These are phyloP conservation scores for Paraphaeosphaeria minitans DNA, from an alignment of 2,329 filamentous ascomycete species.

Conservation along the genomic window DNA sequence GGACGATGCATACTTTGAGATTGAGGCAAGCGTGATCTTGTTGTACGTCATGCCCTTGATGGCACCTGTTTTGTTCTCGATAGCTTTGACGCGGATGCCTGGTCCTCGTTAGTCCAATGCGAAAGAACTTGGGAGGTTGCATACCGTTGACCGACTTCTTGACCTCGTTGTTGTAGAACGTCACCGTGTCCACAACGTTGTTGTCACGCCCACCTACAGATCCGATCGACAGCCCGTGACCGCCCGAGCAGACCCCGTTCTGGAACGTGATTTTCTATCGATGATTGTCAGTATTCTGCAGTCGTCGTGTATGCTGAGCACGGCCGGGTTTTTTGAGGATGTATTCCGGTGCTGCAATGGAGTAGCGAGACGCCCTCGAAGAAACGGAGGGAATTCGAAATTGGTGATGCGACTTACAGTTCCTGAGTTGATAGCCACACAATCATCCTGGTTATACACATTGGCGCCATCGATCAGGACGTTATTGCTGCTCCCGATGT, in stretches of 20 bases:
- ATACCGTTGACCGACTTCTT: conserved; percentile 53
- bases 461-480: conserved; percentile 48
- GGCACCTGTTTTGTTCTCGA: conserved; percentile 54
- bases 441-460: conserved; percentile 64
- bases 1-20: not conserved
- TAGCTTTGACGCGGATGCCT: conserved; percentile 62
- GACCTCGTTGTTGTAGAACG: conserved; percentile 55
- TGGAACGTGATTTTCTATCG: conserved; percentile 26
- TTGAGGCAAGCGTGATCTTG: conserved; percentile 18
- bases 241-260: conserved; percentile 53
- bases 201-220: conserved; percentile 58
- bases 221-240: conserved; percentile 63
- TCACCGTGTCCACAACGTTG: conserved; percentile 42
- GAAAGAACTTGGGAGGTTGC: not conserved
- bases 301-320: conserved; percentile 11
- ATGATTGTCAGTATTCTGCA: not conserved
- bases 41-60: conserved; percentile 23
- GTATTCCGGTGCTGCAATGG: too few species aligned
- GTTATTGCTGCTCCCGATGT: conserved; percentile 54
- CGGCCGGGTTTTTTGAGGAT: too few species aligned
- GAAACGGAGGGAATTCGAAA: too few species aligned
- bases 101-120: not conserved
- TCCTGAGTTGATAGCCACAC: conserved; percentile 61
- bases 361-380: too few species aligned
- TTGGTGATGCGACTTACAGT: conserved; percentile 33